Evolutionary conservation across 306 rosid species (phyloP), one percentile per base, ranked within the genome.

Genomic region (Ammopiptanthus mongolicus): DNA sequence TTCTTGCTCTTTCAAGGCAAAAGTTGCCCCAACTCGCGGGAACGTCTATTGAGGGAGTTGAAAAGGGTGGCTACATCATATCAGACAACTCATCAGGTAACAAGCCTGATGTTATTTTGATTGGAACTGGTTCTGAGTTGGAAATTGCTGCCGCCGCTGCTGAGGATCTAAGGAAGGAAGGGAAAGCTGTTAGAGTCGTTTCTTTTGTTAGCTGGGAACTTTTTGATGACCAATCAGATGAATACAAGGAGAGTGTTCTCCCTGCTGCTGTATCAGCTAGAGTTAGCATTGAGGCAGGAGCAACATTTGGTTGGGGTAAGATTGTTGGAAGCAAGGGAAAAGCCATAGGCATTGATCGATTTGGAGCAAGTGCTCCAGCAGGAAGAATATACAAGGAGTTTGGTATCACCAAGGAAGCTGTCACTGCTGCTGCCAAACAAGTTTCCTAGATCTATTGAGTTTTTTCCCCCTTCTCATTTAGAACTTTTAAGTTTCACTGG

Each of bases 311-410:
- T 70, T 96, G 99, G 99, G 51, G 25, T 8, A 96, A 88, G 80
- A 88, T 92, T 84, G 15, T 90, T 48, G 98, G 99, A 82, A 86
- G 82, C 92, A 84, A 88, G 48, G 99, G 99, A 58, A 92, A 96
- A 87, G 86, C 97, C 3, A 96, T 96, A 8, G 99, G 99, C 69
- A 92, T 96, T 22, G 92, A 96, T 74, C 90, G 89, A 33, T 96
- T 92, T 4, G 99, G 99, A n/a, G 98, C 98, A 3, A 96, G 99
- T 90, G 98, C 99, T 65, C 97, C 98, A 3, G 99, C 99, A 0
- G 93, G 96, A 52, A 92, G 7, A 74, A 90, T 96, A 73, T 96
- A 96, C 91, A 89, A 96, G 92, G 99, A 85, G 86, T 89, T 46
- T 12, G 98, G 99, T 12, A 60, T 96, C 73, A 92, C 99, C 3